Percentiles rank a stretch among this genome's conserved stretches.
Evolutionary conservation across 768 basidiomycete genomes (phyloP).

Genomic region (Macrolepiota albuminosa): DNA sequence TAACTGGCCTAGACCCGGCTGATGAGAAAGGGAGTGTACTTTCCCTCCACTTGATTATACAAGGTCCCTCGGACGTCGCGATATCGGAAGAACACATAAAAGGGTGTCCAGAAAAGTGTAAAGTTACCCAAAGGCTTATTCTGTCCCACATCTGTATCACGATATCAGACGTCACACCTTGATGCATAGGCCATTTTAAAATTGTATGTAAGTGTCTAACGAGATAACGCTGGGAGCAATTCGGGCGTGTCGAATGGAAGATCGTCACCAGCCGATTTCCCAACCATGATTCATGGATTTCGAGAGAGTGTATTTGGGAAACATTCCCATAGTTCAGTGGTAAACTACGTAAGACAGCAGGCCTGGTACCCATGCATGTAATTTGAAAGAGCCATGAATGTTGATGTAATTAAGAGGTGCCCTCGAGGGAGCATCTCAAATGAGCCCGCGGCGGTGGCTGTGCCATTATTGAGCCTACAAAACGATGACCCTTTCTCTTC

Average conservation of each 20-base stretch:
- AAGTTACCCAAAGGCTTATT: conserved; percentile 6
- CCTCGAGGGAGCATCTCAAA: not conserved
- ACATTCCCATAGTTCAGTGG: not conserved
- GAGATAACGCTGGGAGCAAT: conserved; percentile 1
- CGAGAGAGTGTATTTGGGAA: not conserved
- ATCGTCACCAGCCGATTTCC: conserved; percentile 14
- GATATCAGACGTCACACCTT: conserved; percentile 8
- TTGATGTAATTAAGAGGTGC: conserved; percentile 5
- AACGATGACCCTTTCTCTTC: conserved; percentile 12
- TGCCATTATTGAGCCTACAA: conserved; percentile 12
- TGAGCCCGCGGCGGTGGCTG: conserved; percentile 18
- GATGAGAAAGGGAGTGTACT: conserved; percentile 5
- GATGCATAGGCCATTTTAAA: conserved; percentile 4
- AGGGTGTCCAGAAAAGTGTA: conserved; percentile 7
- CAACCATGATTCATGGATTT: not conserved
- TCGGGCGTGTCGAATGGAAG: conserved; percentile 15
- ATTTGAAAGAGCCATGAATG: conserved; percentile 7
- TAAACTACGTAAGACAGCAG: not conserved
- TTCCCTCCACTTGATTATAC: not conserved
- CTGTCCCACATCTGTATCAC: conserved; percentile 10
- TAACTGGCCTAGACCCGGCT: conserved; percentile 72
- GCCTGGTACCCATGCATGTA: conserved; percentile 2
- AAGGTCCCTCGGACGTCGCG: conserved; percentile 1
- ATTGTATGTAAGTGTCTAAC: not conserved
- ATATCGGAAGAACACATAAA: conserved; percentile 1